phyloP scores from a whole-genome alignment of 768 basidiomycete genomes.

The Boletus bicolor region DNA sequence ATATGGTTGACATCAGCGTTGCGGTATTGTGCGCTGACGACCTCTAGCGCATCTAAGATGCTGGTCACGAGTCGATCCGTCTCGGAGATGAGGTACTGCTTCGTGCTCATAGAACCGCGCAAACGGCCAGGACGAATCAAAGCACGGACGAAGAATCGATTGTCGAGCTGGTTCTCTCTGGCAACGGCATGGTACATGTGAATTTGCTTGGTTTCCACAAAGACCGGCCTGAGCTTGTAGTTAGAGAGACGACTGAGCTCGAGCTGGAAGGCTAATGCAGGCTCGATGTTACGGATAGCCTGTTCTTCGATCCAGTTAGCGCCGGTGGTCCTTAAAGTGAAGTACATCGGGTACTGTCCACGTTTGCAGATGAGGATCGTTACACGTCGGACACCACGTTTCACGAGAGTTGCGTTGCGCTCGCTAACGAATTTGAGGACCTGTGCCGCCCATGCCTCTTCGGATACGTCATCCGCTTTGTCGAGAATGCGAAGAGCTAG shows the following conservation, averaged over 20 bases:
- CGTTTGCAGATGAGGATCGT: conserved; percentile 90
- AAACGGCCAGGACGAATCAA: conserved; percentile 94
- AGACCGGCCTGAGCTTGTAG: conserved; percentile 95
- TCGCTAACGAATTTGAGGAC: conserved; percentile 72
- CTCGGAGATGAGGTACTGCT: conserved; percentile 98
- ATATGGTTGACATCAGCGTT: conserved; percentile 98
- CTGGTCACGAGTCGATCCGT: conserved; percentile 94
- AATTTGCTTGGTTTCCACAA: conserved; percentile 95
- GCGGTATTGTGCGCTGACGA: conserved; percentile 84
- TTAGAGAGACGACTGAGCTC: conserved; percentile 95
- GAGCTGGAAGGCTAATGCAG: conserved; percentile 95
- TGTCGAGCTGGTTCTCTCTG: conserved; percentile 95
- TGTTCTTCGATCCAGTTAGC: conserved; percentile 89
- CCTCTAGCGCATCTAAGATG: conserved; percentile 91
- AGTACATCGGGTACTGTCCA: conserved; percentile 91
- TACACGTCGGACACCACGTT: conserved; percentile 86
- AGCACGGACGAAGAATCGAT: conserved; percentile 96
- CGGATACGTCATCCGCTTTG: conserved; percentile 70
- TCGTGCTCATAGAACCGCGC: conserved; percentile 86
- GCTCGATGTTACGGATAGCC: conserved; percentile 97
- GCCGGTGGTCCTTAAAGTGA: conserved; percentile 76
- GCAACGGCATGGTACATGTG: conserved; percentile 97
- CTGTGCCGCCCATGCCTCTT: conserved; percentile 73
- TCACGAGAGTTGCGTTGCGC: conserved; percentile 54
- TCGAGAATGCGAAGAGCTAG: conserved; percentile 87